Percentiles rank a stretch among this genome's conserved stretches.
phyloP scores from a whole-genome alignment of 2,329 filamentous ascomycete genomes.

The Aspergillus sp. region DNA sequence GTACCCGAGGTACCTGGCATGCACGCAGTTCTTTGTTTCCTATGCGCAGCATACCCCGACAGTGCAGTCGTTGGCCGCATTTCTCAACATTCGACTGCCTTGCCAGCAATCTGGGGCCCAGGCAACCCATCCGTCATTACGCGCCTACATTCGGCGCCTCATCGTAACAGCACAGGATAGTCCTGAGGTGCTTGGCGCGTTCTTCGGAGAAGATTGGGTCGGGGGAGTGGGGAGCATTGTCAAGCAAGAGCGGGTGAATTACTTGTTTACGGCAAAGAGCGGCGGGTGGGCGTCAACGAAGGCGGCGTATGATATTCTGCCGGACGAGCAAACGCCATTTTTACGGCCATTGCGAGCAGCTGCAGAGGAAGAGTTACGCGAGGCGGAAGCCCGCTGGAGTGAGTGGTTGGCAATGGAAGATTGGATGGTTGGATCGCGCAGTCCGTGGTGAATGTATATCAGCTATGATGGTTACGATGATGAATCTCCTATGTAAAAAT shows the following conservation, averaged over 20 bases:
- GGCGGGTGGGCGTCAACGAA: conserved; percentile 88
- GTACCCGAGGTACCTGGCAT: conserved; percentile 85
- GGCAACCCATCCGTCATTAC: conserved; percentile 61
- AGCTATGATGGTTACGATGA: conserved; percentile 16
- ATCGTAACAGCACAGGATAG: conserved; percentile 91
- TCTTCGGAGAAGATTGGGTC: conserved; percentile 88
- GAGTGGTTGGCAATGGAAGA: conserved; percentile 96
- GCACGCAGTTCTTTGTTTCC: conserved; percentile 84
- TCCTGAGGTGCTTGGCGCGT: conserved; percentile 78
- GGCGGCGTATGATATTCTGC: conserved; percentile 81
- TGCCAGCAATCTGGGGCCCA: conserved; percentile 62
- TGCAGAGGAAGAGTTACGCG: conserved; percentile 75
- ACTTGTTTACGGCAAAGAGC: conserved; percentile 91
- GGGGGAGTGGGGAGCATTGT: conserved; percentile 78
- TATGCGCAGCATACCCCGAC: conserved; percentile 76
- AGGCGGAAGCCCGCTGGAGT: conserved; percentile 83
- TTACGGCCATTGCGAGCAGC: conserved; percentile 75
- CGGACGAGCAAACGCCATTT: conserved; percentile 82
- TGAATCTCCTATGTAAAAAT: conserved; percentile 27
- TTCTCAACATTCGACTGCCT: conserved; percentile 88
- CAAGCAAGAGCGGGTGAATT: conserved; percentile 87
- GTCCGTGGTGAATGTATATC: conserved; percentile 32
- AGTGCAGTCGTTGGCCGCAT: conserved; percentile 84
- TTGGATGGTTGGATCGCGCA: conserved; percentile 86
- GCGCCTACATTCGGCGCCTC: conserved; percentile 88